Percentiles rank a stretch among this genome's conserved stretches.
Conservation (phyloP, 163 green algal genomes). For the Prototheca cutis region DNA sequence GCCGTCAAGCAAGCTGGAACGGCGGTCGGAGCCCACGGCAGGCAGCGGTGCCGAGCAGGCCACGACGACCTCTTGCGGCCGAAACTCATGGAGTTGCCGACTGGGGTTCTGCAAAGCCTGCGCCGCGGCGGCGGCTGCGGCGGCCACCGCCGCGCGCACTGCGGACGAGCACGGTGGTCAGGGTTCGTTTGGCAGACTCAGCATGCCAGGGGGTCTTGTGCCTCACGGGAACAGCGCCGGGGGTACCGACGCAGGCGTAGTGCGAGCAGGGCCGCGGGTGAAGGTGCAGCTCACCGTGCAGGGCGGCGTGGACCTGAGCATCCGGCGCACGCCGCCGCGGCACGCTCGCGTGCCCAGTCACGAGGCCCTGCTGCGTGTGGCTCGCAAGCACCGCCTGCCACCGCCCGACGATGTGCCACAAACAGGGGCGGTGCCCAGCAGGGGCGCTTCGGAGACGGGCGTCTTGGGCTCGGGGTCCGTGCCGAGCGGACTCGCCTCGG, state of each 20-base stretch:
- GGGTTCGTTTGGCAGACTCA: no score
- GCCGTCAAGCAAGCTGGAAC: background rate
- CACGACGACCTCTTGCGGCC: background rate
- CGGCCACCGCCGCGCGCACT: background rate
- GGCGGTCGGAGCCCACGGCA: no score
- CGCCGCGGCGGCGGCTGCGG: constrained; percentile 1
- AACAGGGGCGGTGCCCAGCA: no score
- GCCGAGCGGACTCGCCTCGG: no score
- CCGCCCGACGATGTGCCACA: constrained; percentile 11
- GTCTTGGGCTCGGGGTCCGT: no score
- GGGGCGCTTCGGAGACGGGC: no score
- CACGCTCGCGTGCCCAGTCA: constrained; percentile 47
- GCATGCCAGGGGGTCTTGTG: no score
- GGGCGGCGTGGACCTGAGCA: constrained; percentile 34
- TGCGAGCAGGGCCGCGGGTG: constrained; percentile 2
- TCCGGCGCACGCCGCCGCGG: constrained; percentile 4
- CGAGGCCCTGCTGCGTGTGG: constrained; percentile 44
- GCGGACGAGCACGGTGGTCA: no score
- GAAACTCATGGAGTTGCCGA: background rate
- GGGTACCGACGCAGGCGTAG: no score
- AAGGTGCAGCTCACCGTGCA: constrained; percentile 20
- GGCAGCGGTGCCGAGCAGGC: background rate
- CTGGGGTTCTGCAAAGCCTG: constrained; percentile 1
- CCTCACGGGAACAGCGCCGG: no score
- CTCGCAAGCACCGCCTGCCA: constrained; percentile 32